phyloP scores from a whole-genome alignment of 164 flowering plant genomes.

The Kingdonia uniflora region DNA sequence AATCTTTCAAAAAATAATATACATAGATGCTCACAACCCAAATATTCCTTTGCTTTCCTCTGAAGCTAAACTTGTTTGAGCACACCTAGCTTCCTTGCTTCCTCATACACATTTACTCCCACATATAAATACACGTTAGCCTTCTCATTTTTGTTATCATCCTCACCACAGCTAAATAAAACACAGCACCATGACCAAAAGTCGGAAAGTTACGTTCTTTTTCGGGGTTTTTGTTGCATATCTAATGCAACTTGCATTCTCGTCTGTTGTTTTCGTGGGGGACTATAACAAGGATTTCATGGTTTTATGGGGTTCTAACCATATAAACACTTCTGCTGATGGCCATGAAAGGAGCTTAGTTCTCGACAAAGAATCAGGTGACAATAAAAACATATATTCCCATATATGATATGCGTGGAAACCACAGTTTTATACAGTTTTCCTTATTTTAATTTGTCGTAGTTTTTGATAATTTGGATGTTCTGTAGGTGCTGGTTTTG shows the following conservation, averaged over 20 bases:
- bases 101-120: constrained; percentile 8
- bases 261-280: constrained; percentile 71
- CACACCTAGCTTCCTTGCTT: constrained; percentile 22
- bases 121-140: constrained; percentile 17
- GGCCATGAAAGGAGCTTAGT: constrained; percentile 52
- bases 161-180: background rate
- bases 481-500: constrained; percentile 60
- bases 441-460: too few species aligned
- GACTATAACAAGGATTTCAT: constrained; percentile 80
- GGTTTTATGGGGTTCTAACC: constrained; percentile 65
- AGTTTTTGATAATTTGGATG: background rate
- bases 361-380: constrained; percentile 78
- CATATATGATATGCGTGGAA: too few species aligned
- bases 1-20: background rate
- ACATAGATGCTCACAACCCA: background rate
- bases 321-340: constrained; percentile 73
- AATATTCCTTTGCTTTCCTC: constrained; percentile 35
- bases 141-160: constrained; percentile 4
- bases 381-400: background rate
- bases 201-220: constrained; percentile 10
- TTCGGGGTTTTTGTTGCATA: constrained; percentile 13
- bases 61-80: constrained; percentile 43
- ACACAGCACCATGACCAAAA: constrained; percentile 20
- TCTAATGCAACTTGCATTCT: constrained; percentile 20
- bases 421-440: too few species aligned